Conservation (phyloP, 345 rosid species). For the Populus deltoides region DNA sequence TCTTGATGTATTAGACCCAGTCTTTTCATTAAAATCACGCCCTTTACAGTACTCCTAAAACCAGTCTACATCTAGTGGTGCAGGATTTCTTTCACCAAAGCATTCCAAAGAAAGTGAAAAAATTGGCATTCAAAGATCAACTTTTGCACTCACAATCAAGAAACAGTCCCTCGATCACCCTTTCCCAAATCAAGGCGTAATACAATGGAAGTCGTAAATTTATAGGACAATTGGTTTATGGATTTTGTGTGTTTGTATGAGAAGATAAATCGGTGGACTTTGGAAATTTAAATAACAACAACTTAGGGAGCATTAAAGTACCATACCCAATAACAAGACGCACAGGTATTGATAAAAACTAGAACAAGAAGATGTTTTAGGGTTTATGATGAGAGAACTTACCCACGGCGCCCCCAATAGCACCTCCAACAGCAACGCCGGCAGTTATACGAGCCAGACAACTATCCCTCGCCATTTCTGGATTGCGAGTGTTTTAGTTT, state of each 20-base stretch:
- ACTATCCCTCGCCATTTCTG: constrained; percentile 73
- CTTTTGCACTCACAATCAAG: background rate
- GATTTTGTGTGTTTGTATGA: background rate
- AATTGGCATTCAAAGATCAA: background rate
- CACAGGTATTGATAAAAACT: background rate
- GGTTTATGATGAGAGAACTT: background rate
- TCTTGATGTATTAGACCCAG: background rate
- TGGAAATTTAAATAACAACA: background rate
- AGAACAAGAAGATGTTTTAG: constrained; percentile 1
- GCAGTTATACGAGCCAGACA: constrained; percentile 75
- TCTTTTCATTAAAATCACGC: background rate
- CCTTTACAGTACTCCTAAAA: background rate
- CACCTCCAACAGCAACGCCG: constrained; percentile 92
- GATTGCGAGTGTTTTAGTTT: background rate
- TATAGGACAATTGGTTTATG: background rate
- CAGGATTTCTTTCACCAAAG: background rate
- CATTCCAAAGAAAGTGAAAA: background rate
- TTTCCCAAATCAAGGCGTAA: background rate
- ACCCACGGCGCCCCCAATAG: constrained; percentile 93
- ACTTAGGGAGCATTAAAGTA: background rate
- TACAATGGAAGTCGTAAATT: background rate
- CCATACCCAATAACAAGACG: background rate
- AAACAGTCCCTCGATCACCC: background rate
- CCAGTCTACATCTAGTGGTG: background rate
- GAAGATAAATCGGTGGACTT: background rate